These are phyloP conservation scores for Cladorrhinum samala DNA, from an alignment of 495 filamentous ascomycete species.

Conservation along the genomic window DNA sequence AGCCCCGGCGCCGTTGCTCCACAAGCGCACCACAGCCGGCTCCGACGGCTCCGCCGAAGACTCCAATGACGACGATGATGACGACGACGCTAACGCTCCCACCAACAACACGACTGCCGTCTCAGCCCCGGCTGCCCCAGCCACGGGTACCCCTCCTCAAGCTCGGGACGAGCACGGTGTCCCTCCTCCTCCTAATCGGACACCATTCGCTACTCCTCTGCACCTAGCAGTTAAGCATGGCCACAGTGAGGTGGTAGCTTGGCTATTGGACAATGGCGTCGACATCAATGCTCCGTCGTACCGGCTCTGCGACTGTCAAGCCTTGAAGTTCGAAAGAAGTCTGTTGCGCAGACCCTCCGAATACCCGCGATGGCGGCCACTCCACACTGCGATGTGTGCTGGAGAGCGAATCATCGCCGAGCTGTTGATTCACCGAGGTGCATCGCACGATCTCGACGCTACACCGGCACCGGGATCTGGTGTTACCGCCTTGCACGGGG, in stretches of 20 bases:
- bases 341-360: conserved; percentile 3
- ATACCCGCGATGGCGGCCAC: conserved; percentile 27
- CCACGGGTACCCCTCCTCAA: background rate
- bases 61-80: conserved; percentile 4
- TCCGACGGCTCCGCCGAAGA: background rate
- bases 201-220: conserved; percentile 23
- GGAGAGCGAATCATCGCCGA: conserved; percentile 23
- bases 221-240: conserved; percentile 30
- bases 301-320: conserved; percentile 24
- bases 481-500: conserved; percentile 25
- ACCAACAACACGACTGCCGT: background rate
- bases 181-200: conserved; percentile 3
- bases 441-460: conserved; percentile 22
- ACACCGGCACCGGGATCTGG: conserved; percentile 13
- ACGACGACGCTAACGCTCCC: conserved; percentile 1
- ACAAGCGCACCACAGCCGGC: conserved; percentile 4
- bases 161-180: background rate
- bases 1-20: conserved; percentile 11
- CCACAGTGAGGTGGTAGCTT: conserved; percentile 24
- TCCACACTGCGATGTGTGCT: conserved; percentile 34
- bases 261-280: conserved; percentile 30
- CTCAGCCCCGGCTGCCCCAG: background rate
- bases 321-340: conserved; percentile 14
- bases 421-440: conserved; percentile 30
- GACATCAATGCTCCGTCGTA: conserved; percentile 24